Conservation (phyloP, 176 grass and related monocot species). For the Chrysopogon serrulatus region DNA sequence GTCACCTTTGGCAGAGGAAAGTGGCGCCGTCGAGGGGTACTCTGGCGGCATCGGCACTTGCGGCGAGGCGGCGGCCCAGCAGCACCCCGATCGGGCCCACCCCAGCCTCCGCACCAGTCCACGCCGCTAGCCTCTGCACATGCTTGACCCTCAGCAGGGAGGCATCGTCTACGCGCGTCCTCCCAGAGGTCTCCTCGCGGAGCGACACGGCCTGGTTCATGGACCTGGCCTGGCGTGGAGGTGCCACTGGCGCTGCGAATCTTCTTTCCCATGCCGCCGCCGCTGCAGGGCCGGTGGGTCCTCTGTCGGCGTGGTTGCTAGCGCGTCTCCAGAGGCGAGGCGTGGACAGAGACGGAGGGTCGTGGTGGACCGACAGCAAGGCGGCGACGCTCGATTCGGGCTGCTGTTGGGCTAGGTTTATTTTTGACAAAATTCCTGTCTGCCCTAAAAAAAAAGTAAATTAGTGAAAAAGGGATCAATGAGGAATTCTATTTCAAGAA, state of each 20-base stretch:
- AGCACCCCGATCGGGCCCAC: slow-evolving; percentile 33
- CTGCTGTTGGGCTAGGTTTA: too few relatives aligned
- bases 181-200: slow-evolving; percentile 52
- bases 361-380: too few relatives aligned
- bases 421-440: too few relatives aligned
- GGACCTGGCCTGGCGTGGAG: neutral
- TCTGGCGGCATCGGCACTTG: slow-evolving; percentile 20
- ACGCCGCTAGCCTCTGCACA: slow-evolving; percentile 38
- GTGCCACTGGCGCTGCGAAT: neutral
- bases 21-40: slow-evolving; percentile 22
- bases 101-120: slow-evolving; percentile 33
- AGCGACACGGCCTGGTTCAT: slow-evolving; percentile 16
- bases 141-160: slow-evolving; percentile 45
- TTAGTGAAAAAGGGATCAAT: too few relatives aligned
- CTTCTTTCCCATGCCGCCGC: slow-evolving; percentile 39
- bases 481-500: too few relatives aligned
- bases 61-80: slow-evolving; percentile 44
- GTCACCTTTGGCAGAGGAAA: slow-evolving; percentile 58
- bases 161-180: slow-evolving; percentile 1
- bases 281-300: neutral
- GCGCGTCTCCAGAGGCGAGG: too few relatives aligned
- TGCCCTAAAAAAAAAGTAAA: too few relatives aligned
- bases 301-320: too few relatives aligned
- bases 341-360: too few relatives aligned
- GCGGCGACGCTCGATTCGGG: too few relatives aligned